These are phyloP conservation scores for Orbilia brochopaga DNA, from an alignment of 2,329 filamentous ascomycete genomes.

Conservation along the genomic window DNA sequence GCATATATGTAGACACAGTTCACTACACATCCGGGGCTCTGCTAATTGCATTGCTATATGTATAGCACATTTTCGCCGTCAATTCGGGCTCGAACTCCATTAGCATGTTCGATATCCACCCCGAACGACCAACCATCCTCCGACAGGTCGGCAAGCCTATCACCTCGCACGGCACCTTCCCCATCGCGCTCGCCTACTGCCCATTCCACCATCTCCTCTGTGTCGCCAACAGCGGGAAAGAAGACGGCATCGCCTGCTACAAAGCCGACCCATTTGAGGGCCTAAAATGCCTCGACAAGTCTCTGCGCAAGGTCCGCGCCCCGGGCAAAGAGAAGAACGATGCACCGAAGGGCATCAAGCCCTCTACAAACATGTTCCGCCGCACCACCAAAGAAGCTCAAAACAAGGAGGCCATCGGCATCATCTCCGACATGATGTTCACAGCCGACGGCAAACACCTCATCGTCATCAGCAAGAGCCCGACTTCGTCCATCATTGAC, in stretches of 20 bases:
- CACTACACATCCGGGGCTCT: too few relatives aligned
- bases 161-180: constrained; percentile 63
- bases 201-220: constrained; percentile 59
- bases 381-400: not conserved
- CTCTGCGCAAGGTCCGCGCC: constrained; percentile 56
- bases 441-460: constrained; percentile 64
- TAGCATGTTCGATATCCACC: constrained; percentile 62
- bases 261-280: constrained; percentile 58
- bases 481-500: constrained; percentile 63
- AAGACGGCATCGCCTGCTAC: constrained; percentile 61
- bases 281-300: constrained; percentile 60
- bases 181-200: constrained; percentile 63
- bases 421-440: constrained; percentile 68
- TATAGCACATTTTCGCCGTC: constrained; percentile 62
- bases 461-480: constrained; percentile 67
- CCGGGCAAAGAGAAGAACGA: constrained; percentile 64
- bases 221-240: constrained; percentile 61
- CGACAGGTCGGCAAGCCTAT: constrained; percentile 60
- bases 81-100: constrained; percentile 65
- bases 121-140: constrained; percentile 60
- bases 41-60: not conserved
- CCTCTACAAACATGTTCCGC: not conserved
- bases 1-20: too few relatives aligned
- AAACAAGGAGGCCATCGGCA: constrained; percentile 63
- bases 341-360: constrained; percentile 61